Evolutionary conservation across 1,139 yeast genomes (phyloP), one percentile per base, ranked within the genome.

Genomic region (Candida sojae): DNA sequence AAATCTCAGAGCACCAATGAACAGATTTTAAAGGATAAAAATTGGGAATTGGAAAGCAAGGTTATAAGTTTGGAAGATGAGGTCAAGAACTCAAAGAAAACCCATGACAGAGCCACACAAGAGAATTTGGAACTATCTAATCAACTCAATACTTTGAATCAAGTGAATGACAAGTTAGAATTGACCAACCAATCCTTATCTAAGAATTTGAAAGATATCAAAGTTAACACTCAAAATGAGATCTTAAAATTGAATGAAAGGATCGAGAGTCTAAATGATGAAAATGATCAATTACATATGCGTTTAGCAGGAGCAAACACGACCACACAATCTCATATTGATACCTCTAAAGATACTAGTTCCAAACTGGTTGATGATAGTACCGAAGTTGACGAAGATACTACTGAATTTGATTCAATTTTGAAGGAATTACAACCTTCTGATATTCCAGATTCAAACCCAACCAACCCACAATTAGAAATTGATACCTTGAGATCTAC

Each of bases 11-110:
- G 57, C 47, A 28, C 48, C 9, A 47, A 50, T 39, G 78, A 83
- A 55, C 79, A 78, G 47, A 73, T 75, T 33, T 70, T 80, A 54
- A 84, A 84, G 60, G 92, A 88, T 57, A 43, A 43, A 49, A 87
- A 85, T 59, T 89, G 96, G 96, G 89, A 87, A 58, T 73, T 89
- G 52, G 91, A 86, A 61, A 66, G 84, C 30, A 75, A 77, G 46
- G 63, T 85, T 13, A 79, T 81, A 46, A 75, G 70, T 41, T 67
- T 83, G 46, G 69, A 75, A 36, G 82, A 81, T 36, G 79, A 81
- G 49, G 60, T 79, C 44, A 54, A 60, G 2, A 54, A 57, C 32
- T 58, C 71, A 36, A 57, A 58, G 17, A 42, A 57, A 21, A 52
- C 61, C n/a, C 68, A 70, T 47, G 73, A 69, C 7, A 73, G 71